Evolutionary conservation across 306 rosid genomes (phyloP), one percentile per base, ranked within the genome.

Genomic region (Lotus japonicus): DNA sequence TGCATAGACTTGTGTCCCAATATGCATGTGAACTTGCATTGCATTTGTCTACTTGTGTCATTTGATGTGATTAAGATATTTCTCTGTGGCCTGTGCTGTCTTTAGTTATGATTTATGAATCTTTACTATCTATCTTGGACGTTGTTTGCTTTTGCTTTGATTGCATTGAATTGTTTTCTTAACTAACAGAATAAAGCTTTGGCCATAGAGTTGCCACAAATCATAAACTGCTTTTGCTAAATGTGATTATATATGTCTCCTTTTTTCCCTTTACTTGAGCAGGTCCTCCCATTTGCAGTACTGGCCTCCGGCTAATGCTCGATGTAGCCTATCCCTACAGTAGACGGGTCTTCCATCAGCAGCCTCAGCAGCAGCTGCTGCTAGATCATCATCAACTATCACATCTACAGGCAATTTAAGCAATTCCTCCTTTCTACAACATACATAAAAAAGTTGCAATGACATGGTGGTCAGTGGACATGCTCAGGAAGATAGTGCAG

Each of bases 341-440:
- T 90, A 94, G 68, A 94, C 97, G 10, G 99, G 99, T 58, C 97
- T 87, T 74, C 99, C 96, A 50, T 88, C 97, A 10, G 99, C 99
- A 38, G 99, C 97, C 85, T 88, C 95, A 4, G 99, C 96, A 23
- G 99, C 99, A 4, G 96, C 99, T 7, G 99, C 95, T 62, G 99
- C 97, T 18, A 94, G 89, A 79, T 94, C 94, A 26, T 94, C 97
- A 10, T 90, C 89, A 8, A 96, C 67, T 77, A 1, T 78, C 79
- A 90, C 97, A 42, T 85, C 99, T 7, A 23, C 80, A 0, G 96
- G 99, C 83, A 90, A 74, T 84, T 87, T 89, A 62, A 94, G 95
- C 85, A 90, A 70, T 70, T 94, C 95, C 66, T 90, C 97, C 77
- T 89, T 90, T 66, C 99, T 94, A 50, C 79, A 84, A 59, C 35